Evolutionary conservation across 2,329 filamentous ascomycete species (phyloP), one percentile per base, ranked within the genome.

Genomic region (Grosmannia clavigera): DNA sequence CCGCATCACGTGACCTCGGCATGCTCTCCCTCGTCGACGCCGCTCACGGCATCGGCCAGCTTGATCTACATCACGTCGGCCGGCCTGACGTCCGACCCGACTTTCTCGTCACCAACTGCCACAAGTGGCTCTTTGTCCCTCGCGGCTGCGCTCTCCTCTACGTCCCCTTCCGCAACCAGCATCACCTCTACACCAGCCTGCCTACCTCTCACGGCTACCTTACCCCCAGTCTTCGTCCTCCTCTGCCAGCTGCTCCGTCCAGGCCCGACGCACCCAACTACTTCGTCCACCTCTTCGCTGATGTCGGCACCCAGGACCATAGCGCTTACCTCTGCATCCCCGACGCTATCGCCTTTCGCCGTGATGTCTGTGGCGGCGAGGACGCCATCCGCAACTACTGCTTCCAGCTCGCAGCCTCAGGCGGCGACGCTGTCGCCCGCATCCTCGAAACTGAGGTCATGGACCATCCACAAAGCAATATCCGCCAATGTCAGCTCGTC

Each of bases 111-210:
- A 83, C 75, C 61, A 92, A 91, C 67, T 83, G 81, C 64, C 84
- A 90, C 72, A 90, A 89, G 69, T 92, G 88, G 88, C 79, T 92
- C 7, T 85, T 81, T 68, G 79, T 81, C 4, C 88, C 88, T 12
- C 83, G 87, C 59, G 83, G 82, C 55, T 87, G 84, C 67, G 85
- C 86, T 0, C 71, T 90, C 19, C 77, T 92, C 65, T 83, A 89
- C 70, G 85, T 90, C 4, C 84, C 86, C 0, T 67, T 76, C 33
- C 77, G 80, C 53, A 86, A 88, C 70, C 88, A 91, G 65, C 73
- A 76, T 62, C 72, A 87, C 48, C 82, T 92, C 56, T 79, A 81
- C 51, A 83, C 82, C 19, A 83, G 83, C 0, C 72, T 88, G 11
- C 87, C 88, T 1, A 90, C 87, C 0, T 86, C 84, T 3, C 83